Evolutionary conservation across 306 rosid species (phyloP), one percentile per base, ranked within the genome.

Genomic region (Vicia sativa): DNA sequence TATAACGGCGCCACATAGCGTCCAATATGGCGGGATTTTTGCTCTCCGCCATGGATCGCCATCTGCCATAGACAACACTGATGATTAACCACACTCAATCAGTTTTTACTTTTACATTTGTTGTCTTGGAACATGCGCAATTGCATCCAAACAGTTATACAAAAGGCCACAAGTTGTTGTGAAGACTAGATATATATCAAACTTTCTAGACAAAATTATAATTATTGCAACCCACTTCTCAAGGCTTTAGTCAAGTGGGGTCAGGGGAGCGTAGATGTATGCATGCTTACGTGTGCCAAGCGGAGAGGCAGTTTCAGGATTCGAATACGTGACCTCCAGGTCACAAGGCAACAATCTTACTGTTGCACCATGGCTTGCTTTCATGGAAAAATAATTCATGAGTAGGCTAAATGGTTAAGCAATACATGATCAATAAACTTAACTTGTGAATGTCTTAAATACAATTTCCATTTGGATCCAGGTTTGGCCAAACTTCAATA

Each of bases 321-420:
- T 53, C 2, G 34, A 53, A 53, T 14, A 15, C 9, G 34, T 11
- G 59, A 53, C 59, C 35, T 53, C 35, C 31, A 4, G 34, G 59
- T 53, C 59, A 2, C 15, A 53, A 53, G 15, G 14, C 16, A 23
- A 12, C 15, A 53, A 11, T 4, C 60, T 54, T 5, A 25, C 60
- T 2, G 35, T 26, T 25, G 37, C 34, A 8, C 37, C 60, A 25
- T 23, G 48, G 9, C 25, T 21, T 14, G 34, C 15, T 64, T 58
- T 48, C 39, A 25, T 21, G 23, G 43, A 72, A 54, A 34, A 16
- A 6, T 29, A 37, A 18, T 37, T 16, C 5, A 18, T 15, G 23
- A 68, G 48, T 64, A 21, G 71, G 65, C 16, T 68, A 64, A 64
- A 54, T 18, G 43, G 15, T 73, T n/a, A 39, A 64, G 49, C 11